A percentile compares a stretch with the other conserved stretches of the same genome.
Evolutionary conservation across 345 rosid genomes (phyloP).

Genomic region (Cardiospermum halicacabum): DNA sequence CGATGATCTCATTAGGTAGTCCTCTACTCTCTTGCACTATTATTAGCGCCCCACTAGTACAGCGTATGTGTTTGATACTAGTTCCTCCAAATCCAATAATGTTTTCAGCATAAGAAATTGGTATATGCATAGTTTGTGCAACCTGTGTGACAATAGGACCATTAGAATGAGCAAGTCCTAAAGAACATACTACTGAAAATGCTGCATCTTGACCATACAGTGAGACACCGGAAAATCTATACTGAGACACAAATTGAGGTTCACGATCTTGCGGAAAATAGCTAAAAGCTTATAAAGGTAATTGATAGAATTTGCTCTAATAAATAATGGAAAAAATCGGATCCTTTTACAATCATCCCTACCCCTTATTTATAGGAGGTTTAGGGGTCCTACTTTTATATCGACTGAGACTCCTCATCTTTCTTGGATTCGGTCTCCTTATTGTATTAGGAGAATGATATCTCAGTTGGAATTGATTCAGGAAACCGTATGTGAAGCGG

Average conservation of each 20-base stretch:
- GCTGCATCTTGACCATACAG: constrained; percentile 56
- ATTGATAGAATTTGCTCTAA: too few relatives aligned
- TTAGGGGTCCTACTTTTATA: too few relatives aligned
- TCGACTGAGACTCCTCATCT: too few relatives aligned
- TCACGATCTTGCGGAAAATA: constrained; percentile 53
- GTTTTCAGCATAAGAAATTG: constrained; percentile 74
- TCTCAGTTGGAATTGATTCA: too few relatives aligned
- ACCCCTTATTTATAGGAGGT: too few relatives aligned
- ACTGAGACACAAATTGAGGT: constrained; percentile 41
- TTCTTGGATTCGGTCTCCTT: too few relatives aligned
- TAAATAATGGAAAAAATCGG: too few relatives aligned
- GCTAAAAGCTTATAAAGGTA: constrained; percentile 44
- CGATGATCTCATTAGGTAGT: constrained; percentile 63
- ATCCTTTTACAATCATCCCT: too few relatives aligned
- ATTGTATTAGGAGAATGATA: too few relatives aligned
- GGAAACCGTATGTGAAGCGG: too few relatives aligned
- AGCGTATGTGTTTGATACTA: constrained; percentile 69
- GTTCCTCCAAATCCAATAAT: constrained; percentile 74
- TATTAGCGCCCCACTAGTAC: constrained; percentile 64
- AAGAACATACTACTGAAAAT: constrained; percentile 39
- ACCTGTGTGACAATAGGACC: constrained; percentile 66
- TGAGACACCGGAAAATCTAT: constrained; percentile 47
- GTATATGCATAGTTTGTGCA: constrained; percentile 79
- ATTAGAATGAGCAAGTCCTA: constrained; percentile 40
- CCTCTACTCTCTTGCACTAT: constrained; percentile 66